These are phyloP conservation scores for Candida gorgasii DNA, from an alignment of 805 yeast species.

Conservation along the genomic window DNA sequence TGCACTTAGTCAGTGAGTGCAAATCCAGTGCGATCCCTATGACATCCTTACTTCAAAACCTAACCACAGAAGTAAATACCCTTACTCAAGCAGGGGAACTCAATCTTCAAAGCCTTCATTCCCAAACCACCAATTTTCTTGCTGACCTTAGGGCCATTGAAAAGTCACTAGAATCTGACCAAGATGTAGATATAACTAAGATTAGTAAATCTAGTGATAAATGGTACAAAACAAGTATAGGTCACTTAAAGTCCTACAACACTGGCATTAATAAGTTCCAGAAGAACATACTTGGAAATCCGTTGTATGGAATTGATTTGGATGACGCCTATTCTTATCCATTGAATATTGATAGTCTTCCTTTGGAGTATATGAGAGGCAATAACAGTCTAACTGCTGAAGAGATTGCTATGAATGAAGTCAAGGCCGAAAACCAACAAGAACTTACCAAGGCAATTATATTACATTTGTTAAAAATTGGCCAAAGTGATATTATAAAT, in stretches of 20 bases:
- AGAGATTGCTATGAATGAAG: slow-evolving; percentile 12
- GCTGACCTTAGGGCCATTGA: slow-evolving; percentile 18
- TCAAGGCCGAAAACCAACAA: slow-evolving; percentile 26
- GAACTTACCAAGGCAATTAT: slow-evolving; percentile 38
- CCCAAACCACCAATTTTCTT: slow-evolving; percentile 25
- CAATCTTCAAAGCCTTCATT: slow-evolving; percentile 20
- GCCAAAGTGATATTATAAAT: slow-evolving; percentile 37
- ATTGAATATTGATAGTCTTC: slow-evolving; percentile 29
- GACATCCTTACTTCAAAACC: slow-evolving; percentile 4
- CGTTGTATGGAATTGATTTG: slow-evolving; percentile 30
- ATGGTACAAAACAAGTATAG: slow-evolving; percentile 42
- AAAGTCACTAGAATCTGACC: slow-evolving; percentile 3
- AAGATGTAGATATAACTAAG: background rate
- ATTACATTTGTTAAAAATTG: slow-evolving; percentile 40
- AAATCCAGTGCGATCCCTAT: too few relatives aligned
- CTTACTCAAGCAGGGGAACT: slow-evolving; percentile 20
- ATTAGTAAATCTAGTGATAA: background rate
- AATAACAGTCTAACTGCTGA: background rate
- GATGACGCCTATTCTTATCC: slow-evolving; percentile 46
- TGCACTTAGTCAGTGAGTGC: background rate
- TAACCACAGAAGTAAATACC: slow-evolving; percentile 1
- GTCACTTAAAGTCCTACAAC: slow-evolving; percentile 34
- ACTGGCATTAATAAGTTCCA: slow-evolving; percentile 33
- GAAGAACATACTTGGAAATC: slow-evolving; percentile 31
- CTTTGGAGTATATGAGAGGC: slow-evolving; percentile 16